Base-by-base conservation (phyloP, 805 yeast genomes). In the Candida vartiovaarae region DNA sequence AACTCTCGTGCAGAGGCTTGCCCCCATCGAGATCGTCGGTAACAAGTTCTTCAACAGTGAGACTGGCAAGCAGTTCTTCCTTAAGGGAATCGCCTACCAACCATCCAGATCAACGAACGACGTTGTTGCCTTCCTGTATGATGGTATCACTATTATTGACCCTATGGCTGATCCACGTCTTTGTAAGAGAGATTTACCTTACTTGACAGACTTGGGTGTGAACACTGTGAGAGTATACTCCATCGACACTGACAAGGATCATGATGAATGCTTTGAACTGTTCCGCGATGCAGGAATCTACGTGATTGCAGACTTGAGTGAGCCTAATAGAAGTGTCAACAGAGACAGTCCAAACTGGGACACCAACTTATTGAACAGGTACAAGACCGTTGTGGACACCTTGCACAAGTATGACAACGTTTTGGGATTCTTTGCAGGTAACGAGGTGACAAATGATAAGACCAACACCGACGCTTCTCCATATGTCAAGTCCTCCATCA, bases 371-470 rank as follows among this genome's bases (percentile, higher is more conserved):
- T 84, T 76, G 66, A 68, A 78, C 46, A 77, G 97, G 62, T 91
- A 91, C 70, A 80, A 84, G 39, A 66, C 73, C 27, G 96, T 91
- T 32, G 79, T 93, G 45, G 97, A 93, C 64, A 68, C 75, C 53
- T 77, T 93, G 70, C 77, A 80, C 46, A 71, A 75, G 55, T 91
- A 90, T 67, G 66, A 82, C 39, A 91, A 91, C 66, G 76, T 87
- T 20, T 72, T 91, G 50, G 99, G 98, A 3, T 90, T 87, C 75
- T 90, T 91, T 66, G 98, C 98, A 28, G 99, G 98, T 49, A 93
- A 93, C 66, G 99, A 91, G 74, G 98, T 93, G 42, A 79, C 91
- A 47, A 91, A 90, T 65, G 88, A 86, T 59, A 67, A 66, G 36
- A 68, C 88, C 39, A 90, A 87, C 65, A 85, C 97, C 10, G 82